Percentiles rank a stretch among this genome's conserved stretches.
Evolutionary conservation across 805 yeast genomes (phyloP).

Genomic region (Hanseniaspora singularis): DNA sequence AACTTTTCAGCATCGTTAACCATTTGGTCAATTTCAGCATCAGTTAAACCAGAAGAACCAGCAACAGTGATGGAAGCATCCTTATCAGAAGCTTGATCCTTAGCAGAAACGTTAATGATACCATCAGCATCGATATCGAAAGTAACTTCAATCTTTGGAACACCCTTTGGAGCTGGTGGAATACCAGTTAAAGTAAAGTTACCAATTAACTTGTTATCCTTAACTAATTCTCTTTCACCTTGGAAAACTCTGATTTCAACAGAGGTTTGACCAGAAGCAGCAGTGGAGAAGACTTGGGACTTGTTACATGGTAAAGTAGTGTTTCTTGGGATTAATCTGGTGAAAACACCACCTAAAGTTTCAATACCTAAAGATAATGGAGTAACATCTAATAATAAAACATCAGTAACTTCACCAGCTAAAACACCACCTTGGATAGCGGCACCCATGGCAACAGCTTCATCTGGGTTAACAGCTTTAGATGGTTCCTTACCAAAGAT

Average conservation of each 20-base stretch:
- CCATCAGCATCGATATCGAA: constrained; percentile 97
- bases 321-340: constrained; percentile 76
- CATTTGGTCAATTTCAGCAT: constrained; percentile 81
- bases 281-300: constrained; percentile 92
- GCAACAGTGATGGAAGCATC: constrained; percentile 92
- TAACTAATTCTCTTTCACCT: constrained; percentile 96
- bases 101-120: constrained; percentile 87
- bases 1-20: constrained; percentile 81
- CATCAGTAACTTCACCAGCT: constrained; percentile 90
- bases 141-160: constrained; percentile 75
- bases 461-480: constrained; percentile 89
- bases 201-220: constrained; percentile 95
- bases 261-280: constrained; percentile 91
- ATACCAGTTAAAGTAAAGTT: constrained; percentile 91
- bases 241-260: constrained; percentile 97
- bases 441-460: constrained; percentile 91
- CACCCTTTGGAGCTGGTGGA: constrained; percentile 74
- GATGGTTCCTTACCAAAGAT: constrained; percentile 76
- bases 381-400: constrained; percentile 75
- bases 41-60: constrained; percentile 87
- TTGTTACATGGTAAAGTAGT: constrained; percentile 95
- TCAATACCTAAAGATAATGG: constrained; percentile 88
- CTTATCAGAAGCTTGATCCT: constrained; percentile 86
- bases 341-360: constrained; percentile 96
- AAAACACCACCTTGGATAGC: constrained; percentile 96